A percentile compares a stretch with the other conserved stretches of the same genome.
Evolutionary conservation across 345 rosid species (phyloP).

Genomic region (Angophora floribunda): DNA sequence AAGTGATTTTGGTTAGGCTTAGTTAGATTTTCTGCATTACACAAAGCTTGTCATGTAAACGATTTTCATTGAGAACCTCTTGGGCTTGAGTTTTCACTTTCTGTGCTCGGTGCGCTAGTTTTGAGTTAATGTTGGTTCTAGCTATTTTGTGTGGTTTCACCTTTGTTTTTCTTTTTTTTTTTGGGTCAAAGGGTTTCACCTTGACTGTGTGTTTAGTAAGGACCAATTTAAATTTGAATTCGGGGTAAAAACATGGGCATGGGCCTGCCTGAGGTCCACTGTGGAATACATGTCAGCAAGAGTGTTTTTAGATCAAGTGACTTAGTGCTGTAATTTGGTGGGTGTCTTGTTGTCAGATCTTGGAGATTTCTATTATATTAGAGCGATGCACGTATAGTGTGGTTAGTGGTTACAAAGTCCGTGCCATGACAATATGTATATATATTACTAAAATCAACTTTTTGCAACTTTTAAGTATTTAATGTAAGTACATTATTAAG

Average conservation of each 20-base stretch:
- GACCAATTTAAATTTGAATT: neutral
- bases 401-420: neutral
- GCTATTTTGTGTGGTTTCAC: neutral
- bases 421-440: neutral
- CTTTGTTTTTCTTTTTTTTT: neutral
- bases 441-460: too few relatives aligned
- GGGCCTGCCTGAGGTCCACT: neutral
- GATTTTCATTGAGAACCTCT: neutral
- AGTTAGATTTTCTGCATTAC: neutral
- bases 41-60: neutral
- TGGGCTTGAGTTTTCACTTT: neutral
- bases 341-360: neutral
- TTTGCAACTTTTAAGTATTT: neutral
- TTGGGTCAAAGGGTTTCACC: too few relatives aligned
- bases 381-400: neutral
- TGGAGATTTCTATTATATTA: neutral
- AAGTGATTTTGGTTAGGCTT: neutral
- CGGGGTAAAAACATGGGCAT: neutral
- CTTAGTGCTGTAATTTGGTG: neutral
- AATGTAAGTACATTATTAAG: too few relatives aligned
- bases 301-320: neutral
- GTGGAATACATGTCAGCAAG: neutral
- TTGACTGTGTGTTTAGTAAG: neutral
- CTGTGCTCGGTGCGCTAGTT: neutral
- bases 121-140: neutral